Evolutionary conservation across 2,329 filamentous ascomycete species (phyloP).

Genomic region (Stagonosporopsis tanaceti): DNA sequence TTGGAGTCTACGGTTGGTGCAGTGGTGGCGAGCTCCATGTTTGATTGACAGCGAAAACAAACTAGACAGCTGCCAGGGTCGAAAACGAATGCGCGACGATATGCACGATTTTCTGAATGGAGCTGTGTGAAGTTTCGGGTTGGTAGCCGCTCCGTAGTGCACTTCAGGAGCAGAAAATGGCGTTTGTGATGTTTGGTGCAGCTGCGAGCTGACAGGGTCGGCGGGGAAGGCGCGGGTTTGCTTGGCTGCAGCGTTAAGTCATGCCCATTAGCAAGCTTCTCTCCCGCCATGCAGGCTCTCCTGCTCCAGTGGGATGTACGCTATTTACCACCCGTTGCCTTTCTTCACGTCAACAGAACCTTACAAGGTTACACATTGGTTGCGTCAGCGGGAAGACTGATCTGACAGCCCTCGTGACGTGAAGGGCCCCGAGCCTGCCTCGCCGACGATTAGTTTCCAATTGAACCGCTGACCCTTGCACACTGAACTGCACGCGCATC

Average conservation of each 20-base stretch:
- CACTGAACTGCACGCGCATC: slow-evolving; percentile 14
- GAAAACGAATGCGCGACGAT: slow-evolving; percentile 7
- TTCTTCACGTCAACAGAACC: neutral
- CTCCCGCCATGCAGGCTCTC: slow-evolving; percentile 11
- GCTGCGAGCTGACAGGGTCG: slow-evolving; percentile 19
- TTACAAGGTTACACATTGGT: slow-evolving; percentile 1
- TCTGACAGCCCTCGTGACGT: neutral
- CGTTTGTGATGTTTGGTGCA: slow-evolving; percentile 21
- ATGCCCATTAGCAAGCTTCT: slow-evolving; percentile 20
- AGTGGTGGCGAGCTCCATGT: slow-evolving; percentile 24
- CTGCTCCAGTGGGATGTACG: slow-evolving; percentile 21
- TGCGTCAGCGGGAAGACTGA: slow-evolving; percentile 1
- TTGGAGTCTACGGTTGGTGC: slow-evolving; percentile 22
- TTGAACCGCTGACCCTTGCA: slow-evolving; percentile 17
- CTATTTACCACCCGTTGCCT: slow-evolving; percentile 4
- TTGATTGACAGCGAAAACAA: slow-evolving; percentile 15
- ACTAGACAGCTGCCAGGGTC: slow-evolving; percentile 25
- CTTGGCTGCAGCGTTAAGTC: slow-evolving; percentile 18
- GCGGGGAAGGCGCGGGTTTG: slow-evolving; percentile 21
- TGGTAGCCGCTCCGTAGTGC: neutral
- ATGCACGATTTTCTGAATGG: slow-evolving; percentile 22
- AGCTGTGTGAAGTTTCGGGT: slow-evolving; percentile 13
- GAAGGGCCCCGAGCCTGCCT: slow-evolving; percentile 9
- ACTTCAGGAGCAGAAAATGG: slow-evolving; percentile 11
- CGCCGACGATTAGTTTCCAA: slow-evolving; percentile 16